Evolutionary conservation across 1,284 basidiomycete species (phyloP).

Genomic region (Cyathus olla): DNA sequence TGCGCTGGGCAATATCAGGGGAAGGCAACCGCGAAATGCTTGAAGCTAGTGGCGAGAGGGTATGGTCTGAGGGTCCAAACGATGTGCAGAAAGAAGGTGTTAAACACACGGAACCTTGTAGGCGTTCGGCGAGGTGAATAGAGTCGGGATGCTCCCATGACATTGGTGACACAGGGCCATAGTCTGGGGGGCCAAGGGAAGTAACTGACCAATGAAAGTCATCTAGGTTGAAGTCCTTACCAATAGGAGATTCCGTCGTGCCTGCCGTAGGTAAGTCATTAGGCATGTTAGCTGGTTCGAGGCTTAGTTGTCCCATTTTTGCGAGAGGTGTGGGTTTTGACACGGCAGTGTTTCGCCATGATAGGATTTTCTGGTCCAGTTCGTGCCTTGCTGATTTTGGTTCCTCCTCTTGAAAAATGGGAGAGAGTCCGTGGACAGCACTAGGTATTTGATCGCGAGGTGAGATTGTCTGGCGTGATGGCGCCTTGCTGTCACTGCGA

Average conservation of each 20-base stretch:
- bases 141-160: constrained; percentile 55
- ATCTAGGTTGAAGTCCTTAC: constrained; percentile 63
- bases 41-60: constrained; percentile 25
- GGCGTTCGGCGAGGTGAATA: constrained; percentile 66
- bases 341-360: constrained; percentile 72
- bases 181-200: constrained; percentile 68
- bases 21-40: constrained; percentile 39
- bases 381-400: constrained; percentile 60
- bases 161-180: constrained; percentile 46
- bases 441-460: constrained; percentile 39
- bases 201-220: constrained; percentile 80
- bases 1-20: constrained; percentile 59
- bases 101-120: constrained; percentile 67
- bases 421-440: constrained; percentile 56
- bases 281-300: constrained; percentile 66
- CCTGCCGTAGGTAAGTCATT: constrained; percentile 55
- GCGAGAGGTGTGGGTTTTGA: constrained; percentile 60
- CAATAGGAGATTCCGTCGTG: constrained; percentile 21
- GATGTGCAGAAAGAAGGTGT: constrained; percentile 65
- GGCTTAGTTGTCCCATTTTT: constrained; percentile 61
- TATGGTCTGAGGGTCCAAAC: constrained; percentile 57
- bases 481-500: constrained; percentile 42
- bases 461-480: constrained; percentile 28
- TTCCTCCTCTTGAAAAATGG: constrained; percentile 72
- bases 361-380: constrained; percentile 67